These are phyloP conservation scores for Hymenoscyphus linearis DNA, from an alignment of 2,329 filamentous ascomycete genomes.

Conservation along the genomic window DNA sequence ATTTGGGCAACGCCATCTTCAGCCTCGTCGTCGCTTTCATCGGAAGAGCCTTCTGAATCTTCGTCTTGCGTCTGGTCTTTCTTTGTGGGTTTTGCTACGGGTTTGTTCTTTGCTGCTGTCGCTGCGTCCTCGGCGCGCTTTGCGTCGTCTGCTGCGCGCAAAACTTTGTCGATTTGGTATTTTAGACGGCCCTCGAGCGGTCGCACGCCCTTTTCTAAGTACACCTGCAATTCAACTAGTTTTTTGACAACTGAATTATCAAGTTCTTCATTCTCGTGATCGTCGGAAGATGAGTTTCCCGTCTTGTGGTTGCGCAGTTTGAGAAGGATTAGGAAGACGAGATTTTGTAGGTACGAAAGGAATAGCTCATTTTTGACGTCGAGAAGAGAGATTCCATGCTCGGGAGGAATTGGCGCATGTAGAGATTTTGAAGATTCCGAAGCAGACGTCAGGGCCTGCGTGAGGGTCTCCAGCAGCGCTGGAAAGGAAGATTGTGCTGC, in stretches of 20 bases:
- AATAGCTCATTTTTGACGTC: conserved; percentile 97
- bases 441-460: conserved; percentile 52
- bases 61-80: conserved; percentile 10
- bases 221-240: conserved; percentile 85
- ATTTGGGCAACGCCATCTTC: conserved; percentile 22
- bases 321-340: conserved; percentile 79
- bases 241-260: conserved; percentile 73
- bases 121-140: conserved; percentile 36
- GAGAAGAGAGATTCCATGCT: conserved; percentile 87
- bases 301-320: conserved; percentile 59
- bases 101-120: conserved; percentile 8
- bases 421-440: conserved; percentile 62
- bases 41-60: conserved; percentile 21
- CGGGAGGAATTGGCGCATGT: conserved; percentile 61
- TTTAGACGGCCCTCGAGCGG: conserved; percentile 86
- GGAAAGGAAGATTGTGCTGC: conserved; percentile 46
- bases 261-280: conserved; percentile 39
- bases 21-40: conserved; percentile 31
- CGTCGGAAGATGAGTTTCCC: conserved; percentile 27
- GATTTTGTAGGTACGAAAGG: conserved; percentile 89
- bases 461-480: conserved; percentile 48
- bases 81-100: background rate
- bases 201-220: conserved; percentile 85
- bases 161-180: conserved; percentile 93
- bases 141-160: conserved; percentile 74